Percentiles rank a stretch among this genome's conserved stretches.
Conservation (phyloP, 352 stramenopile genomes). For the Globisporangium heterothallicum region DNA sequence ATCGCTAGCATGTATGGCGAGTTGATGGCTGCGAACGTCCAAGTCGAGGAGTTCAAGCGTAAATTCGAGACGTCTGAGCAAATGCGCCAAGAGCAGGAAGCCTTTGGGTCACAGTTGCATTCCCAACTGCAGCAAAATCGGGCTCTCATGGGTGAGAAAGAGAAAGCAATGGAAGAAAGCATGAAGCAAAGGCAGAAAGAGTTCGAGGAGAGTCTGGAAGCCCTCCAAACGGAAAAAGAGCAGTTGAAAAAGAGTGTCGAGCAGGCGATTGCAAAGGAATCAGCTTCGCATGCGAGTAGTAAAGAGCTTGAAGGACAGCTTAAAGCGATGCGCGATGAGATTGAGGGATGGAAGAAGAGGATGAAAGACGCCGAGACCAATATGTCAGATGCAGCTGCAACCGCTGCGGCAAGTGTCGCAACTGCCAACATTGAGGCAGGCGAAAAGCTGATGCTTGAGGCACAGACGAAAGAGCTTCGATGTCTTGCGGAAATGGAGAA, state of each 20-base stretch:
- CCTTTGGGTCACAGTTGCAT: constrained; percentile 45
- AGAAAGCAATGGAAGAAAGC: constrained; percentile 30
- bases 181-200: constrained; percentile 34
- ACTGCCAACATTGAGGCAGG: constrained; percentile 23
- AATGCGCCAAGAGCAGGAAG: constrained; percentile 58
- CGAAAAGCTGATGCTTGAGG: constrained; percentile 56
- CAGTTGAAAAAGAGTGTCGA: constrained; percentile 37
- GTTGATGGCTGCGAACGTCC: constrained; percentile 69
- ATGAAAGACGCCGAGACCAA: constrained; percentile 19
- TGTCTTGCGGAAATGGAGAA: constrained; percentile 65
- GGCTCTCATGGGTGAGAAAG: constrained; percentile 38
- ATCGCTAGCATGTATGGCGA: constrained; percentile 63
- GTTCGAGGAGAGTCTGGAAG: constrained; percentile 22
- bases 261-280: constrained; percentile 24
- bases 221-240: constrained; percentile 37
- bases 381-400: constrained; percentile 2
- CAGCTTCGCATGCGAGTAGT: constrained; percentile 23
- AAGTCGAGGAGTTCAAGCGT: constrained; percentile 67
- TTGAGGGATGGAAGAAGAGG: constrained; percentile 36
- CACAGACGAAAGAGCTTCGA: constrained; percentile 69
- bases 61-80: constrained; percentile 62
- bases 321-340: constrained; percentile 26
- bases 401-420: constrained; percentile 1
- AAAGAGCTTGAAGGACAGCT: constrained; percentile 31
- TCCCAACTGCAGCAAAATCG: constrained; percentile 47